Evolutionary conservation across 306 rosid species (phyloP).

Genomic region (Citrullus amarus): DNA sequence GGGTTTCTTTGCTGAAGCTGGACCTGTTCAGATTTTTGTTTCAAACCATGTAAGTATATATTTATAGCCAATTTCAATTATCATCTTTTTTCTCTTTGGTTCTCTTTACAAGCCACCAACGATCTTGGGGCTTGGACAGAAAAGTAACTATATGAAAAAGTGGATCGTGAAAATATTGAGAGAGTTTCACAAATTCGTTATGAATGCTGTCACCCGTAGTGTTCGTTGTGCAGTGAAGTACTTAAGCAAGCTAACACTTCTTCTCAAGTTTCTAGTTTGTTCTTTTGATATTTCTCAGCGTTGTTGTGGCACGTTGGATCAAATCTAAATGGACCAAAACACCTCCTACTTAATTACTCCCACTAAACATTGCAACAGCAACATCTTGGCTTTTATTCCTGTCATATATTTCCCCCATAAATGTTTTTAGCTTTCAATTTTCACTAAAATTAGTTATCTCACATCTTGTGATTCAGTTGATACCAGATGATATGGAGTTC

Average conservation of each 20-base stretch:
- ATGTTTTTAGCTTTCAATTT: not conserved
- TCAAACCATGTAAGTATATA: slow-evolving; percentile 70
- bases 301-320: not conserved
- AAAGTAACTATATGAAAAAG: not conserved
- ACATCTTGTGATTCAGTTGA: slow-evolving; percentile 38
- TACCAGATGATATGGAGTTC: slow-evolving; percentile 98
- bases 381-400: not conserved
- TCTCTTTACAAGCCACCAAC: not conserved
- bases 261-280: not conserved
- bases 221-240: not conserved
- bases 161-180: not conserved
- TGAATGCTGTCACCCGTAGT: not conserved
- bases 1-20: slow-evolving; percentile 98
- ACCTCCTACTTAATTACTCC: not conserved
- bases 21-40: slow-evolving; percentile 95
- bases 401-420: not conserved
- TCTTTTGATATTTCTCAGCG: not conserved
- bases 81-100: not conserved
- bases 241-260: not conserved
- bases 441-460: too few species aligned
- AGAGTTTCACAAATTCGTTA: not conserved
- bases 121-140: not conserved
- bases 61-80: not conserved
- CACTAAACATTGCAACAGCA: not conserved
- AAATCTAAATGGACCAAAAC: not conserved